Conservation (phyloP, 371 early-diverging fungal species). For the Lichtheimia corymbifera region DNA sequence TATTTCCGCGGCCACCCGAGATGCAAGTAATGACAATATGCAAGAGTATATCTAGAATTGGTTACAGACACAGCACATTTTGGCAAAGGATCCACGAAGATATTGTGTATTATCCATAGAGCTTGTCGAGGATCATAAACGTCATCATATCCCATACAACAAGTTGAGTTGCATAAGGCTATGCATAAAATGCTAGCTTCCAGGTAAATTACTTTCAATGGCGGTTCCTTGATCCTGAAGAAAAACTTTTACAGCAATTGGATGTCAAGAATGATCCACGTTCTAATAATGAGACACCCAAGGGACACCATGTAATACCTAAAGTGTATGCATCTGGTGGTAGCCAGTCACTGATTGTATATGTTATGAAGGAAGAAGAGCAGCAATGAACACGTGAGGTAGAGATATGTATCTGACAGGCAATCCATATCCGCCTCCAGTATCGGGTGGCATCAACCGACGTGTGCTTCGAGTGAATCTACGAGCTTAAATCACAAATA, state of each 20-base stretch:
- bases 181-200: conserved; percentile 79
- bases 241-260: conserved; percentile 75
- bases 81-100: conserved; percentile 91
- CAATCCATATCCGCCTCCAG: conserved; percentile 59
- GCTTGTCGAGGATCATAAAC: conserved; percentile 79
- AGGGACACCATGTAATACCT: conserved; percentile 31
- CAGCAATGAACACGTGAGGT: conserved; percentile 92
- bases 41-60: conserved; percentile 86
- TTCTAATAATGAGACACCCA: conserved; percentile 77
- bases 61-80: conserved; percentile 90
- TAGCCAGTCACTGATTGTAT: conserved; percentile 93
- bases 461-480: conserved; percentile 23
- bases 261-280: conserved; percentile 72
- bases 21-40: conserved; percentile 90
- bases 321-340: conserved; percentile 95
- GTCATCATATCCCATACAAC: conserved; percentile 86
- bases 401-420: conserved; percentile 86
- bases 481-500: neutral
- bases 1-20: conserved; percentile 85
- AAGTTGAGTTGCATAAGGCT: conserved; percentile 92
- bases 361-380: conserved; percentile 94
- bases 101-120: conserved; percentile 93
- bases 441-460: conserved; percentile 67
- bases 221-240: conserved; percentile 95
- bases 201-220: conserved; percentile 92